phyloP scores from a whole-genome alignment of 768 basidiomycete species.

The Boletus rubroflammeus region DNA sequence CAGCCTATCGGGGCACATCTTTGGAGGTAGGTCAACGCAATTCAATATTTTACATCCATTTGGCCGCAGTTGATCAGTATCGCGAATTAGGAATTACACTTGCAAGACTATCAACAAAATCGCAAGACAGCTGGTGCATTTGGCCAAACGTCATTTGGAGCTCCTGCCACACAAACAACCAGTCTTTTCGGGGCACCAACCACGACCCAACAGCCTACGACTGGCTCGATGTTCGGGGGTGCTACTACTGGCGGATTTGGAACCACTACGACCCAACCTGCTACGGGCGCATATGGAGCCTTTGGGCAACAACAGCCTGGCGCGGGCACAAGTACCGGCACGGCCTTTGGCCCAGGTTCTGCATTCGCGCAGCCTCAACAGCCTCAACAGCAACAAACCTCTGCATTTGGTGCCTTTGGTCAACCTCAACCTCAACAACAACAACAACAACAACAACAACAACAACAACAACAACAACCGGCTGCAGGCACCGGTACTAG shows the following conservation, averaged over 20 bases:
- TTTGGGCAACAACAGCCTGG: slow-evolving; percentile 38
- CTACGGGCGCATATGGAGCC: slow-evolving; percentile 29
- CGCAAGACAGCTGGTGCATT: slow-evolving; percentile 70
- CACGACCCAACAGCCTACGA: slow-evolving; percentile 27
- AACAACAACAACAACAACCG: slow-evolving; percentile 31
- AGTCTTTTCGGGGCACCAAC: slow-evolving; percentile 26
- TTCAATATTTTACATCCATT: slow-evolving; percentile 2
- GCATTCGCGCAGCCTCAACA: slow-evolving; percentile 40
- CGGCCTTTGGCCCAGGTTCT: slow-evolving; percentile 40
- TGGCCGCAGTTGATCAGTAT: neutral
- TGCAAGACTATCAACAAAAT: slow-evolving; percentile 73
- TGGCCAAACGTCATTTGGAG: slow-evolving; percentile 39
- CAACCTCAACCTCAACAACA: slow-evolving; percentile 36
- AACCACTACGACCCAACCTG: slow-evolving; percentile 23
- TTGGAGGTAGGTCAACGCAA: slow-evolving; percentile 52
- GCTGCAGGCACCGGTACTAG: slow-evolving; percentile 31
- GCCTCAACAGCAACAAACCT: slow-evolving; percentile 31
- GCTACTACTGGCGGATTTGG: slow-evolving; percentile 23
- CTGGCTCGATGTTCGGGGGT: slow-evolving; percentile 31
- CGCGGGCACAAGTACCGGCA: slow-evolving; percentile 27
- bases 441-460: too few relatives aligned
- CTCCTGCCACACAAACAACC: slow-evolving; percentile 25
- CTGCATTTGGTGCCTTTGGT: slow-evolving; percentile 52
- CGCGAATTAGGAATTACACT: slow-evolving; percentile 57
- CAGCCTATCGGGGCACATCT: slow-evolving; percentile 71